These are phyloP conservation scores for Candida loeiensis DNA, from an alignment of 805 yeast species.

Conservation along the genomic window DNA sequence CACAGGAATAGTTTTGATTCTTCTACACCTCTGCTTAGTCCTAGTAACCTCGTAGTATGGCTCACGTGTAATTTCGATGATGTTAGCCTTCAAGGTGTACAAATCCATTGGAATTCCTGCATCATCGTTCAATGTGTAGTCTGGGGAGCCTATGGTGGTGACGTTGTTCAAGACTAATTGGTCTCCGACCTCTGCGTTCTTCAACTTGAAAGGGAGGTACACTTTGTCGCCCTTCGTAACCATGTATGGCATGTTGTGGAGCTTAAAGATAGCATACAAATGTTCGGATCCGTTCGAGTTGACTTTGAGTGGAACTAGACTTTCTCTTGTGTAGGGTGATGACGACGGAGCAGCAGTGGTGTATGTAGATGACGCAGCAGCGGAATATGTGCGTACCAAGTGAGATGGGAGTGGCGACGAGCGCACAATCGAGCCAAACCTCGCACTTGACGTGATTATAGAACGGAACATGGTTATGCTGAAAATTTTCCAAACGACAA, in stretches of 20 bases:
- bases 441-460: neutral
- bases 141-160: conserved; percentile 78
- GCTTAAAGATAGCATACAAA: conserved; percentile 76
- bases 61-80: conserved; percentile 80
- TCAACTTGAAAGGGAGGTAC: conserved; percentile 72
- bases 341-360: conserved; percentile 5
- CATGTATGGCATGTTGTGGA: conserved; percentile 80
- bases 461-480: conserved; percentile 3
- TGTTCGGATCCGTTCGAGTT: conserved; percentile 51
- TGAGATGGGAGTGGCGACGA: neutral
- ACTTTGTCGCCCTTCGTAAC: conserved; percentile 90
- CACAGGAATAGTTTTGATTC: conserved; percentile 69
- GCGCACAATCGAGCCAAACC: conserved; percentile 3
- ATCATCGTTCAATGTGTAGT: conserved; percentile 58
- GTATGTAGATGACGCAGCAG: neutral
- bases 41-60: conserved; percentile 57
- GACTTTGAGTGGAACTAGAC: conserved; percentile 60
- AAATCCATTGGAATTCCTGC: conserved; percentile 45
- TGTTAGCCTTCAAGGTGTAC: conserved; percentile 67
- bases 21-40: conserved; percentile 72
- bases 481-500: conserved; percentile 3
- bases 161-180: conserved; percentile 70
- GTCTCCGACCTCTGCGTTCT: conserved; percentile 80
- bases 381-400: neutral
- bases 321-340: conserved; percentile 23